Conservation (phyloP, 805 yeast genomes). For the Metschnikowia amazonensis region DNA sequence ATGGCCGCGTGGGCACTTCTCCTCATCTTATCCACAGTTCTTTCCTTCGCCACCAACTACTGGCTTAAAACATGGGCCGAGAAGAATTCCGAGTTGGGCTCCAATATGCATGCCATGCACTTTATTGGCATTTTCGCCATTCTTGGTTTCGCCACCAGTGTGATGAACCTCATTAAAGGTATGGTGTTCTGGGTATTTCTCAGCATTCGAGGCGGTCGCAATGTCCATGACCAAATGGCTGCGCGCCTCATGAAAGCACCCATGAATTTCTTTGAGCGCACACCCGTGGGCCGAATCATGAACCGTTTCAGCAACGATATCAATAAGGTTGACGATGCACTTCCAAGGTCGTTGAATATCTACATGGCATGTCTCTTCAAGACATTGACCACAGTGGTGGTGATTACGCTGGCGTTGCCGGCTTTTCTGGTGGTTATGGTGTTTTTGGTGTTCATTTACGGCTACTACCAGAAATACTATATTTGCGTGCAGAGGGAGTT, state of each 20-base stretch:
- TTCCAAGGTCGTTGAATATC: constrained; percentile 52
- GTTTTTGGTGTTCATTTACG: constrained; percentile 51
- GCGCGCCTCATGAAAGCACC: constrained; percentile 52
- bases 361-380: constrained; percentile 44
- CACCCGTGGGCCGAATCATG: constrained; percentile 63
- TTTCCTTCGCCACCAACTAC: constrained; percentile 47
- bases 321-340: constrained; percentile 49
- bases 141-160: constrained; percentile 52
- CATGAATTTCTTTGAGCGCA: constrained; percentile 64
- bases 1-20: constrained; percentile 34
- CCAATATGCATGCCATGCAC: constrained; percentile 40
- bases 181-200: constrained; percentile 49
- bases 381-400: constrained; percentile 46
- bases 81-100: constrained; percentile 36
- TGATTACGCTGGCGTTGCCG: constrained; percentile 56
- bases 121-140: constrained; percentile 54
- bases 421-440: constrained; percentile 46
- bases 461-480: constrained; percentile 68
- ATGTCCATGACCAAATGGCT: constrained; percentile 57
- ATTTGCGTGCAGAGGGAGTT: constrained; percentile 79
- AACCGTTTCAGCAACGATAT: constrained; percentile 66
- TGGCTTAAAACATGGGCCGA: constrained; percentile 75
- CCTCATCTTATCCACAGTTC: constrained; percentile 29
- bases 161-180: constrained; percentile 44
- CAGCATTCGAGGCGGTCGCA: constrained; percentile 53